phyloP scores from a whole-genome alignment of 2,329 filamentous ascomycete species.

The Xylariaceae sp. region DNA sequence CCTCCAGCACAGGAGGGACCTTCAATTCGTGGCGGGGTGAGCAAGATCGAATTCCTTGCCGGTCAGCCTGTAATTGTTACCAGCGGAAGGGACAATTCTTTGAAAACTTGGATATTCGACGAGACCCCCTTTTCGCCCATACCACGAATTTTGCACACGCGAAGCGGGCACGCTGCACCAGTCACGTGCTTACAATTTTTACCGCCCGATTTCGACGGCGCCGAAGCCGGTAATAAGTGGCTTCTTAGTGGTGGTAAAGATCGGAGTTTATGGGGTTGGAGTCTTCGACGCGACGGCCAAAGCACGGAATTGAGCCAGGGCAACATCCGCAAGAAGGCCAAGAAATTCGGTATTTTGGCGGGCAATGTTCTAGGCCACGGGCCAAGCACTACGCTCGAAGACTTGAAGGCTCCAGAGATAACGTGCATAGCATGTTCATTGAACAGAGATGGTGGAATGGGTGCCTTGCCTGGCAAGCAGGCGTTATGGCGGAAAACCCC shows the following conservation, averaged over 20 bases:
- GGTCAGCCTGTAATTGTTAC: conserved; percentile 90
- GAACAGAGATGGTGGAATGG: conserved; percentile 93
- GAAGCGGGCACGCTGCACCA: conserved; percentile 86
- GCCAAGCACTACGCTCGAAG: conserved; percentile 67
- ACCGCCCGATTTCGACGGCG: conserved; percentile 84
- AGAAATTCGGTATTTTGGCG: conserved; percentile 77
- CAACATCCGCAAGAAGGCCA: conserved; percentile 82
- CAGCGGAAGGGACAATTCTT: conserved; percentile 87
- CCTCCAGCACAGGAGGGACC: conserved; percentile 61
- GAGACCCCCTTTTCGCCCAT: conserved; percentile 86
- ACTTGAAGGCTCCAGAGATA: conserved; percentile 87
- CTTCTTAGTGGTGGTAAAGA: conserved; percentile 87
- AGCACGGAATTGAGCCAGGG: conserved; percentile 93
- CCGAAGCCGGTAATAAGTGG: conserved; percentile 91
- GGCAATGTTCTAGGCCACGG: conserved; percentile 59
- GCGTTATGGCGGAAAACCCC: conserved; percentile 82
- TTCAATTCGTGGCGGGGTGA: conserved; percentile 74
- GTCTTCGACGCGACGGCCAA: conserved; percentile 89
- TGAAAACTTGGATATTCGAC: conserved; percentile 97
- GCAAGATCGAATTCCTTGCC: conserved; percentile 83
- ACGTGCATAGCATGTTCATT: conserved; percentile 89
- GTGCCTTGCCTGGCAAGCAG: conserved; percentile 75
- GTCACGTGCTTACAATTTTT: conserved; percentile 83
- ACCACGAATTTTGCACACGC: conserved; percentile 80
- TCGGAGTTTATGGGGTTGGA: conserved; percentile 94